Evolutionary conservation across 805 yeast species (phyloP).

Genomic region (Sugiyamaella chiloensis): DNA sequence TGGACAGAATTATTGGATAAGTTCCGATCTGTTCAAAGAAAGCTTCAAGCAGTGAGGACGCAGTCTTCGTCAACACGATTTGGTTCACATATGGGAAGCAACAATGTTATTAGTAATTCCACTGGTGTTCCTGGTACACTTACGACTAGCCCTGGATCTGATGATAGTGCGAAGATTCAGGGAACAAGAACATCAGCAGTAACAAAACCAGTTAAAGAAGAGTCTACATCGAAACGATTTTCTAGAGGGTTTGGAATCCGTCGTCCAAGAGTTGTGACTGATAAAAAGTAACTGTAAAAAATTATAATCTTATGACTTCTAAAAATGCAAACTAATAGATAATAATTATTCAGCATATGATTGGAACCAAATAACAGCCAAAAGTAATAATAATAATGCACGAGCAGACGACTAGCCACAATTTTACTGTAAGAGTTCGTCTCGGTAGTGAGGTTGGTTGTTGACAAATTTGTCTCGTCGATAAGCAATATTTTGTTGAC

Average conservation of each 20-base stretch:
- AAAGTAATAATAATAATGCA: too few species aligned
- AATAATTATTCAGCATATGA: too few species aligned
- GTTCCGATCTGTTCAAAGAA: slow-evolving; percentile 46
- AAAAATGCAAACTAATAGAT: too few species aligned
- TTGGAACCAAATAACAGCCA: too few species aligned
- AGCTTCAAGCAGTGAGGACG: slow-evolving; percentile 21
- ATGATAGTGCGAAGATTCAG: too few species aligned
- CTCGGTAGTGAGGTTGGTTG: slow-evolving; percentile 82
- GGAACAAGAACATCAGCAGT: too few species aligned
- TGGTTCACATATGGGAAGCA: too few species aligned
- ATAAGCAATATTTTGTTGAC: slow-evolving; percentile 41
- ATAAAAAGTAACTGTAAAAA: neutral
- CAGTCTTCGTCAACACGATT: slow-evolving; percentile 4
- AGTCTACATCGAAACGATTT: neutral
- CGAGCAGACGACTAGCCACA: too few species aligned
- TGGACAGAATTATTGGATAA: slow-evolving; percentile 47
- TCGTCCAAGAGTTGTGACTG: too few species aligned
- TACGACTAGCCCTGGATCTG: too few species aligned
- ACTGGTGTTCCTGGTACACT: neutral
- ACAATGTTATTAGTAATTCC: too few species aligned
- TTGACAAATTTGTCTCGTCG: slow-evolving; percentile 66
- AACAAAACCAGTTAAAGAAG: neutral
- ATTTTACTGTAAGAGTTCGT: slow-evolving; percentile 57
- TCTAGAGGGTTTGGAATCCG: slow-evolving; percentile 1
- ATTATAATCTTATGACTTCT: too few species aligned